Base-by-base conservation (phyloP, 148 eudicot genomes). In the Pharnaceum exiguum region DNA sequence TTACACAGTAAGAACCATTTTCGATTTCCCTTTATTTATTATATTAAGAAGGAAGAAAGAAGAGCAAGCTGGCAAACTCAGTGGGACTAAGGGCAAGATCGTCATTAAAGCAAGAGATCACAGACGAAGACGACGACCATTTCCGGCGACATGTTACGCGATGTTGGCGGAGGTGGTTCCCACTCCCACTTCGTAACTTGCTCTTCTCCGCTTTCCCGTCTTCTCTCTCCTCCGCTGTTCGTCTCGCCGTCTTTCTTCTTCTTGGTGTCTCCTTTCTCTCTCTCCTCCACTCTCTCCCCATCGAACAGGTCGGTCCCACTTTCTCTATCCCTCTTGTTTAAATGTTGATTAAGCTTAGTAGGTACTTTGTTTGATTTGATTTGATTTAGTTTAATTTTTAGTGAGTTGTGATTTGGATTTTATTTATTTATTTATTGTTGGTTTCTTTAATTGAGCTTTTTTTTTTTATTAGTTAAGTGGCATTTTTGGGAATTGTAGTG, bases 201-300 rank as follows among this genome's bases (percentile, higher is more conserved):
- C 38, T 80, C 47, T 50, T 70, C 72, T 48, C 25, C 67, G 73
- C 16, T 59, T 62, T 11, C 51, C 67, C 42, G 35, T 53, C 49
- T 44, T 77, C 44, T 63, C 71, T 52, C 36, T 78, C 18, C 38
- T 72, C 47, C 73, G 74, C 64, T 29, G 12, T 76, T 45, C 77
- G 72, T 32, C 44, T 81, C 57, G 53, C 72, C 22, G 48, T 81
- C 18, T 66, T 77, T 10, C 1, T 79, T 40, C 21, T 76, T 42
- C 69, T 85, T 40, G 3, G 76, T 49, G 50, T 67, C 30, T 30
- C 61, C 18, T 33, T 76, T 11, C 78, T 85, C 46, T 78, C 59
- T 18, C 82, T 85, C 42, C 74, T 82, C 40, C 68, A 71, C 44
- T 77, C 83, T 46, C 82, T 88, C n/a, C 98, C 98, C n/a, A 57